Evolutionary conservation across 2,329 filamentous ascomycete species (phyloP), one percentile per base, ranked within the genome.

Genomic region (Hypocrella siamensis): DNA sequence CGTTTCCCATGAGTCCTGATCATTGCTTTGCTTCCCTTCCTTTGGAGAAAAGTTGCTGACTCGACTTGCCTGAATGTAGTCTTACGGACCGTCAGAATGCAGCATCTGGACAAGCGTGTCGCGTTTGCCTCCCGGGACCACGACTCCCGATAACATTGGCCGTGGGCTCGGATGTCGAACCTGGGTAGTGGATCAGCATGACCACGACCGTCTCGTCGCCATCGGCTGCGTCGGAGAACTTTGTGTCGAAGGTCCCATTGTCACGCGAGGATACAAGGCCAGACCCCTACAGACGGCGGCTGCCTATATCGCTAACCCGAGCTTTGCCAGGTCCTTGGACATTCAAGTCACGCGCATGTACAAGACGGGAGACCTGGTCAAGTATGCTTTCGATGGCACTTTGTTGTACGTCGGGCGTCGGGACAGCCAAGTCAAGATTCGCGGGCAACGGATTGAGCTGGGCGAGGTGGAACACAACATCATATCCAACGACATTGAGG

Each of bases 241-340:
- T 6, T 17, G 32, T 3, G 26, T 35, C 10, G 34, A 35, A 17
- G 34, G 34, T 11, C 30, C 34, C 3, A 11, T 32, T 6, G 26
- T 35, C 2, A 30, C 19, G 5, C 6, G 11, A 6, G 34, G 34
- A n/a, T 35, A 35, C 18, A 8, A 28, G 4, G 17, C 21, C 2
- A 27, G 32, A 3, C 12, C 25, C 12, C 4, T 60, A 26, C 74
- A 72, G 48, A 78, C 74, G 0, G 58, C 57, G 3, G 60, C 61
- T 17, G 62, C 61, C 1, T 79, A 79, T 37, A 64, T 79, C 28
- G 51, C 58, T 8, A 56, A 70, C 32, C 70, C 68, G 1, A 46
- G 46, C 1, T 77, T 70, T 65, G 53, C 68, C 42, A 46, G 55
- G 4, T 46, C 47, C 0, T 62, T 63, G 5, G 45, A 53, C 16